Percentiles rank a stretch among this genome's conserved stretches.
Evolutionary conservation across 345 rosid genomes (phyloP).

Genomic region (Lepidium didymum): DNA sequence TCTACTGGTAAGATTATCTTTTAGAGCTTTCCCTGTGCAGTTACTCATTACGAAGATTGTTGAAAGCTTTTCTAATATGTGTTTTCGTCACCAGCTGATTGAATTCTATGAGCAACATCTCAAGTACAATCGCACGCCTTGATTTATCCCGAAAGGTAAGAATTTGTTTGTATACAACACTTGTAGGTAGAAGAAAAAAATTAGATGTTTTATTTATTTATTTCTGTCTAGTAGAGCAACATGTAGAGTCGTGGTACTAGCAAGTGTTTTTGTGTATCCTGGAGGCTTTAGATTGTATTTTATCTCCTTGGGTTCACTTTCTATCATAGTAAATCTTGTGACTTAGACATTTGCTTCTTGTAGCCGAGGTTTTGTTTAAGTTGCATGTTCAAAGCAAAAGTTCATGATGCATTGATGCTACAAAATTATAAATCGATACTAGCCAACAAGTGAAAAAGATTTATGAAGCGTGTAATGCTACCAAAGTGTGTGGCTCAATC

Average conservation of each 20-base stretch:
- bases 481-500: constrained; percentile 4
- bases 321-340: constrained; percentile 22
- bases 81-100: constrained; percentile 49
- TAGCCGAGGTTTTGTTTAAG: neutral
- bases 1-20: constrained; percentile 53
- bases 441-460: neutral
- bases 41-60: constrained; percentile 2
- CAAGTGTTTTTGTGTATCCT: neutral
- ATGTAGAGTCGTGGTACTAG: constrained; percentile 23
- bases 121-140: constrained; percentile 53
- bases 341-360: neutral
- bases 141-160: constrained; percentile 9
- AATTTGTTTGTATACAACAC: constrained; percentile 29
- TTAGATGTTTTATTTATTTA: neutral
- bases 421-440: neutral
- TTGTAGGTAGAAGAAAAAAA: constrained; percentile 26
- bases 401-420: neutral
- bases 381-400: constrained; percentile 11
- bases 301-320: constrained; percentile 12
- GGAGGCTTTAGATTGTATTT: constrained; percentile 11
- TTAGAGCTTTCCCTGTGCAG: neutral
- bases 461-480: neutral
- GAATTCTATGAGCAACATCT: constrained; percentile 90
- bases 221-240: neutral
- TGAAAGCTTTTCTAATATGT: neutral